phyloP scores from a whole-genome alignment of 1,139 yeast genomes.

The Debaryomycetaceae sp. region DNA sequence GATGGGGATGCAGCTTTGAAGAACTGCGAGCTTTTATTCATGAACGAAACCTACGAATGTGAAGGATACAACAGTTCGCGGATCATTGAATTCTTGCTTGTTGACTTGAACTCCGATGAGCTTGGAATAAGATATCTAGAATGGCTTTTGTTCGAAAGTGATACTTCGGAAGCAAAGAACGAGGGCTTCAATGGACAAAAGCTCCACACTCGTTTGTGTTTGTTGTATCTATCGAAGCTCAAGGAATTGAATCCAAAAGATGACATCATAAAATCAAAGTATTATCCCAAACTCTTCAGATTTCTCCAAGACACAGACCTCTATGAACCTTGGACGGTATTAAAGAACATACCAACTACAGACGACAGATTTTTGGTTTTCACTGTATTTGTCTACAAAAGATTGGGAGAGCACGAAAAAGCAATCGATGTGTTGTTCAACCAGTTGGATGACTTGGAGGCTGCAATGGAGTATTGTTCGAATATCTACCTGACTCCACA shows the following conservation, averaged over 20 bases:
- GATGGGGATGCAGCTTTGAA: constrained; percentile 21
- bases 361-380: constrained; percentile 38
- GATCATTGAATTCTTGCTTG: constrained; percentile 49
- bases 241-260: constrained; percentile 14
- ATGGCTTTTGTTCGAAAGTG: constrained; percentile 43
- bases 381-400: constrained; percentile 56
- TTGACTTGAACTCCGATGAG: constrained; percentile 19
- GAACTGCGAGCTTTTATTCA: constrained; percentile 54
- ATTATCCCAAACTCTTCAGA: constrained; percentile 33
- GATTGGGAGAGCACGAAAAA: constrained; percentile 60
- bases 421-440: constrained; percentile 63
- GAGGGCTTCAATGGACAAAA: constrained; percentile 25
- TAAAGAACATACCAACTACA: constrained; percentile 36
- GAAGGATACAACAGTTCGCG: constrained; percentile 53
- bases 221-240: constrained; percentile 47
- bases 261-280: constrained; percentile 13
- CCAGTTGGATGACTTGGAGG: constrained; percentile 53
- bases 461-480: constrained; percentile 61
- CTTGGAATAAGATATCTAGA: constrained; percentile 60
- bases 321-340: constrained; percentile 48
- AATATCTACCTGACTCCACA: constrained; percentile 40
- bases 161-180: constrained; percentile 32
- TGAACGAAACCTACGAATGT: constrained; percentile 64
- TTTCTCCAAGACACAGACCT: constrained; percentile 32
- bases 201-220: constrained; percentile 53